phyloP scores from a whole-genome alignment of 2,329 filamentous ascomycete genomes.

The Cadophora gregata region DNA sequence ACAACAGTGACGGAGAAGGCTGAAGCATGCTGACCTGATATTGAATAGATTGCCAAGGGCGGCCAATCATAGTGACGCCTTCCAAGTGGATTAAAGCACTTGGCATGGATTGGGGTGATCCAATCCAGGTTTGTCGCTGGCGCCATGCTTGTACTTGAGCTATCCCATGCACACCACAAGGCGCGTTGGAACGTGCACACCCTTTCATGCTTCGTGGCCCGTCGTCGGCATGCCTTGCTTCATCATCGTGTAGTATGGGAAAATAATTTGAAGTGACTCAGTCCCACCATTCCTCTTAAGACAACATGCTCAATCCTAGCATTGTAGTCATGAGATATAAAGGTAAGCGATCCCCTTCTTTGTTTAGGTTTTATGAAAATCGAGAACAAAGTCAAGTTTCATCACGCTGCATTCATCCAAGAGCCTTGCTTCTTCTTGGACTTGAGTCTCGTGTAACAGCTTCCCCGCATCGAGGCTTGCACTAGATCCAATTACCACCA shows the following conservation, averaged over 20 bases:
- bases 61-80: conserved; percentile 20
- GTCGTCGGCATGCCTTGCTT: conserved; percentile 3
- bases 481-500: conserved; percentile 23
- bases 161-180: conserved; percentile 16
- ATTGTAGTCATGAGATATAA: conserved; percentile 25
- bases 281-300: conserved; percentile 25
- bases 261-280: conserved; percentile 29
- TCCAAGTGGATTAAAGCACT: background rate
- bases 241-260: background rate
- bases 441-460: conserved; percentile 21
- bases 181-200: conserved; percentile 10
- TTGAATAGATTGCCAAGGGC: conserved; percentile 19
- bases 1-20: conserved; percentile 30
- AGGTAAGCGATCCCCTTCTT: conserved; percentile 17
- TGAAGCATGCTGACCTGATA: conserved; percentile 26
- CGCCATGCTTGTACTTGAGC: conserved; percentile 5
- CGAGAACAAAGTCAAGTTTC: background rate
- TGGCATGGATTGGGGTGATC: conserved; percentile 1
- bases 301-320: conserved; percentile 18
- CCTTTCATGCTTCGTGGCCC: background rate
- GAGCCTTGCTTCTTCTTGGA: conserved; percentile 14
- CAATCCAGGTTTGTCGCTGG: conserved; percentile 13
- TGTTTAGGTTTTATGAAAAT: conserved; percentile 14
- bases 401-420: conserved; percentile 11
- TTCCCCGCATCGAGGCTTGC: conserved; percentile 35